Evolutionary conservation across 2,329 filamentous ascomycete genomes (phyloP), one percentile per base, ranked within the genome.

Genomic region (Venturiaceae sp.): DNA sequence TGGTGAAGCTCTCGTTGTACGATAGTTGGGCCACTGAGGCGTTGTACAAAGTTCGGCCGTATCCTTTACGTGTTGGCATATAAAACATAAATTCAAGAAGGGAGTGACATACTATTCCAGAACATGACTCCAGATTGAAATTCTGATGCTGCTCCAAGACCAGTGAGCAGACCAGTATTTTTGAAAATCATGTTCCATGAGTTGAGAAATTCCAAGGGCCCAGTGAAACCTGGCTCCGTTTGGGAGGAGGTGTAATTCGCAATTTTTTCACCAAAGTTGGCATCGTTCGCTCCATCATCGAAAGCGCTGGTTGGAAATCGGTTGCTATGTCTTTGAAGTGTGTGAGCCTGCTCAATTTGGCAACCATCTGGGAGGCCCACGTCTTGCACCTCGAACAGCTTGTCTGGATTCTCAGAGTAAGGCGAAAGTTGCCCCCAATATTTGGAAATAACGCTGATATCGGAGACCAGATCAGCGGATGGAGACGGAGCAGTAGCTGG

Each of bases 321-420:
- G 60, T 83, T 71, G 0, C 78, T 77, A 66, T 83, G 81, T 30
- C 81, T 74, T 64, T 83, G 80, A 16, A 83, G 71, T 5, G 75
- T 69, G 62, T 82, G 79, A 0, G 72, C 78, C 65, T 82, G 78
- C 60, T 79, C 76, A 58, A 83, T 68, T 65, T 81, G 79, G 67
- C 81, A 83, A n/a, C 78, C 78, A 52, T 74, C 68, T 0, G 81
- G 80, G 7, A 79, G 65, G 4, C 76, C 77, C 32, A 76, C 71
- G 57, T 76, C 69, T 3, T 71, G 60, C 14, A 82, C 74, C 33
- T 79, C 79, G 62, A 80, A 81, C 55, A 68, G 65, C 55, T 70
- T 61, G 19, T 74, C 74, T 2, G 68, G 62, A 58, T 80, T 80
- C 64, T 80, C 77, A 8, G 60, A 63, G 62, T 80, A 80, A 1